A percentile compares a stretch with the other conserved stretches of the same genome.
Evolutionary conservation across 2,329 filamentous ascomycete genomes (phyloP).

Genomic region (Aspergillus sp.): DNA sequence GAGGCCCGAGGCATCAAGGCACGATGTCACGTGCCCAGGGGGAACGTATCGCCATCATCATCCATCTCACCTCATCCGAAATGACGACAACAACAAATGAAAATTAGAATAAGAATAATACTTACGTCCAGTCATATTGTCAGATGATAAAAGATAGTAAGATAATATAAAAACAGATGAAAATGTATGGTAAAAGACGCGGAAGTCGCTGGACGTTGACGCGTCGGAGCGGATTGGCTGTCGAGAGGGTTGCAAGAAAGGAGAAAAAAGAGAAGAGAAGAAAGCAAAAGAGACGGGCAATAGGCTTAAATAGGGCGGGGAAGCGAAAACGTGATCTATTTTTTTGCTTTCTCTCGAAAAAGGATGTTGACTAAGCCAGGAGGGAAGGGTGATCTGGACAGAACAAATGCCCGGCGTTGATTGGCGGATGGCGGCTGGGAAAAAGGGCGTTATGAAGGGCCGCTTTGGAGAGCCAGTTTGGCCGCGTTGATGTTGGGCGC

Average conservation of each 20-base stretch:
- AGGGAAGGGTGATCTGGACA: constrained; percentile 16
- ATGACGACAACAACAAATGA: constrained; percentile 2
- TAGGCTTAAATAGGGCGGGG: constrained; percentile 27
- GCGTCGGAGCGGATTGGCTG: constrained; percentile 7
- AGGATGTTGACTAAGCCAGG: constrained; percentile 21
- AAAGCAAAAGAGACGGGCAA: constrained; percentile 9
- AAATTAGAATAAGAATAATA: constrained; percentile 11
- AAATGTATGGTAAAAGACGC: constrained; percentile 15
- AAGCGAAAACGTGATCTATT: constrained; percentile 15
- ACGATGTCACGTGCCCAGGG: constrained; percentile 19
- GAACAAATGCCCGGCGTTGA: constrained; percentile 20
- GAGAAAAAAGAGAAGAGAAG: constrained; percentile 7
- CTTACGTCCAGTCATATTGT: constrained; percentile 40
- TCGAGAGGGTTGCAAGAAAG: constrained; percentile 6
- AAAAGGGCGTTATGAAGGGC: constrained; percentile 37
- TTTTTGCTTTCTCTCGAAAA: not conserved
- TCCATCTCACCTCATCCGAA: constrained; percentile 10
- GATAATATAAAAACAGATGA: constrained; percentile 9
- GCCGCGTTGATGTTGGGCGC: constrained; percentile 8
- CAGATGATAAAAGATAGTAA: constrained; percentile 5
- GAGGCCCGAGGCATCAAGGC: constrained; percentile 11
- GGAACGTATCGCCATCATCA: constrained; percentile 15
- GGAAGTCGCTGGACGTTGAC: constrained; percentile 8
- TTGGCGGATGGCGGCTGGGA: constrained; percentile 26
- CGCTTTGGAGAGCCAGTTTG: constrained; percentile 31